phyloP scores from a whole-genome alignment of 1,284 basidiomycete genomes.

The Sporisorium graminicola region DNA sequence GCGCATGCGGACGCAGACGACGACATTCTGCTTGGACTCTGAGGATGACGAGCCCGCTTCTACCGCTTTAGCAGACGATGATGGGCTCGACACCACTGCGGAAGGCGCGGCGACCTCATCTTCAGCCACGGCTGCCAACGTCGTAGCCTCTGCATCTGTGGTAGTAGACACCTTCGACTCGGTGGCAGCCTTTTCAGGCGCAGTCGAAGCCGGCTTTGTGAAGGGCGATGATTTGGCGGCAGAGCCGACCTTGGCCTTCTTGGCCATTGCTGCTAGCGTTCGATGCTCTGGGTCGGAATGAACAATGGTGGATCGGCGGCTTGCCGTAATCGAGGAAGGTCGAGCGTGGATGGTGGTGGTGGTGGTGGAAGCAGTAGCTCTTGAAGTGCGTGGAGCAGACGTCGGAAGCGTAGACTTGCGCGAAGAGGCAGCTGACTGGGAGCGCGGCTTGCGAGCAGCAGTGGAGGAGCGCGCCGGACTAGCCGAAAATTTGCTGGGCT shows the following conservation, averaged over 20 bases:
- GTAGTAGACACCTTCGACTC: not conserved
- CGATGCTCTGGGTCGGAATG: slow-evolving; percentile 11
- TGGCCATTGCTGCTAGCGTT: slow-evolving; percentile 31
- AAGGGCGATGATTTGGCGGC: slow-evolving; percentile 43
- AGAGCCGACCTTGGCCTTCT: slow-evolving; percentile 50
- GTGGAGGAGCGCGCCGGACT: slow-evolving; percentile 7
- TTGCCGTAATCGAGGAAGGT: slow-evolving; percentile 19
- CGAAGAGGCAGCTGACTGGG: not conserved
- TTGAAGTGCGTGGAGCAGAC: slow-evolving; percentile 28
- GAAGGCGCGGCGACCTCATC: slow-evolving; percentile 15
- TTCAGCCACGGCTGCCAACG: slow-evolving; percentile 15
- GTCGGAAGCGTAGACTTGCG: slow-evolving; percentile 19
- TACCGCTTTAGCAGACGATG: slow-evolving; percentile 5
- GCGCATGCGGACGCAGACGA: slow-evolving; percentile 66
- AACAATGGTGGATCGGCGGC: slow-evolving; percentile 21
- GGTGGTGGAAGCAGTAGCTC: too few relatives aligned
- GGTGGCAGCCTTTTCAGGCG: slow-evolving; percentile 1
- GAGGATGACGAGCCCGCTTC: slow-evolving; percentile 11
- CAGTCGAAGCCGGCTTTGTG: slow-evolving; percentile 16
- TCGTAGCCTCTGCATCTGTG: slow-evolving; percentile 9
- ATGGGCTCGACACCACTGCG: too few relatives aligned
- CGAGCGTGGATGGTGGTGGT: slow-evolving; percentile 20
- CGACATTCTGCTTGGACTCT: slow-evolving; percentile 61
- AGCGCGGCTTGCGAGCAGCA: slow-evolving; percentile 10
- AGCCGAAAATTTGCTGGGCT: slow-evolving; percentile 16